These are phyloP conservation scores for Bipolaris victoriae DNA, from an alignment of 2,329 filamentous ascomycete species.

Conservation along the genomic window DNA sequence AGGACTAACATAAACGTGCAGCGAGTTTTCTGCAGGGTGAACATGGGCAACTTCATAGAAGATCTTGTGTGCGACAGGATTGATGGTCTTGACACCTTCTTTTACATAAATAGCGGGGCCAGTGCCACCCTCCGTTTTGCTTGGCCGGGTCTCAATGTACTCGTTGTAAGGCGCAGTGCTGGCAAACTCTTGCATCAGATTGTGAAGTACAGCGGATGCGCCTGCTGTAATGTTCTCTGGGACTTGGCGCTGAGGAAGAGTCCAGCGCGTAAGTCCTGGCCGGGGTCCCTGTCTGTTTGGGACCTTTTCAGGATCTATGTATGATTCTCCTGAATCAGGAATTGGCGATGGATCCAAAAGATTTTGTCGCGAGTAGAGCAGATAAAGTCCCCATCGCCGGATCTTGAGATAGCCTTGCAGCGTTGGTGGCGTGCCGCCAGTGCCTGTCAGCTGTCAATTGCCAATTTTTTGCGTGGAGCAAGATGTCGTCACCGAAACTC, in stretches of 20 bases:
- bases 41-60: constrained; percentile 62
- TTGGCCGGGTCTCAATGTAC: constrained; percentile 29
- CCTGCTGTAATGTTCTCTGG: constrained; percentile 28
- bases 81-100: constrained; percentile 31
- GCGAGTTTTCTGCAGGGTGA: constrained; percentile 74
- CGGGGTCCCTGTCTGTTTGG: constrained; percentile 27
- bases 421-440: constrained; percentile 41
- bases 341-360: constrained; percentile 35
- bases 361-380: constrained; percentile 34
- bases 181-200: constrained; percentile 34
- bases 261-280: constrained; percentile 37
- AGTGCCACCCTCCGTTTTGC: constrained; percentile 43
- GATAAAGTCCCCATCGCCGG: constrained; percentile 36
- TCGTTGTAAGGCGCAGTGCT: constrained; percentile 21
- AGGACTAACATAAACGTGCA: constrained; percentile 81
- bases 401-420: constrained; percentile 40
- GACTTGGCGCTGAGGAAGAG: constrained; percentile 39
- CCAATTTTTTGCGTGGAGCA: too few species aligned
- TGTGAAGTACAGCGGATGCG: constrained; percentile 24
- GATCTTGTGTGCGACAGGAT: constrained; percentile 38
- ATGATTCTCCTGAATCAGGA: constrained; percentile 29
- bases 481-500: constrained; percentile 19
- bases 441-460: constrained; percentile 28
- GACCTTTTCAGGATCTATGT: constrained; percentile 31
- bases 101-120: constrained; percentile 41